Evolutionary conservation across 768 basidiomycete species (phyloP).

Genomic region (Collybiopsis confluens): DNA sequence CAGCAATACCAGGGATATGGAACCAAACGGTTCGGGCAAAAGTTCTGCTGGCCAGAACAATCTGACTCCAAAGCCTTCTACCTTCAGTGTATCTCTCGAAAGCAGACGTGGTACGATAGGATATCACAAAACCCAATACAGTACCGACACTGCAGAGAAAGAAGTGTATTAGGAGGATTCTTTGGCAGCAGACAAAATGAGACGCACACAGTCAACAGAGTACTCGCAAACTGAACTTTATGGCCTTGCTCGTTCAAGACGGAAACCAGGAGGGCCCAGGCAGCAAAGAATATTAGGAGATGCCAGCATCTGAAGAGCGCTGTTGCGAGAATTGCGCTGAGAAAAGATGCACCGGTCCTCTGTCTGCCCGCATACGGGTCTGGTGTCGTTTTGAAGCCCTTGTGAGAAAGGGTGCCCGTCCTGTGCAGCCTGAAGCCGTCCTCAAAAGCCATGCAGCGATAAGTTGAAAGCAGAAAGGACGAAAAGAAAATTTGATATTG

Average conservation of each 20-base stretch:
- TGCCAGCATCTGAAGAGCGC: conserved; percentile 48
- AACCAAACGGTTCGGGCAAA: conserved; percentile 65
- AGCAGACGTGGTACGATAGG: conserved; percentile 66
- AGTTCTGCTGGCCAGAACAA: conserved; percentile 52
- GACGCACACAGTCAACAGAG: conserved; percentile 67
- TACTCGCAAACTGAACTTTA: conserved; percentile 39
- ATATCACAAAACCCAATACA: conserved; percentile 71
- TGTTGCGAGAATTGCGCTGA: conserved; percentile 24
- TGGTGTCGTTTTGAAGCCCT: conserved; percentile 6
- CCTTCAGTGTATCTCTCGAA: conserved; percentile 80
- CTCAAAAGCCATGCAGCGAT: neutral
- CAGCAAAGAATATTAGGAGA: conserved; percentile 59
- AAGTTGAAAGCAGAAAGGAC: neutral
- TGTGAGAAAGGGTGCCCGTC: conserved; percentile 2
- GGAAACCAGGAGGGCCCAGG: conserved; percentile 56
- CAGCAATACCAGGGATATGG: conserved; percentile 49
- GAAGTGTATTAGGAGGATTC: neutral
- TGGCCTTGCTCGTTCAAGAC: conserved; percentile 46
- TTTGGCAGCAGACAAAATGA: neutral
- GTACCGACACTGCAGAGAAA: conserved; percentile 44
- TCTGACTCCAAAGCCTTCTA: conserved; percentile 62
- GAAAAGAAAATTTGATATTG: neutral
- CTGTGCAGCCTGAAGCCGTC: neutral
- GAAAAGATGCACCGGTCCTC: conserved; percentile 11
- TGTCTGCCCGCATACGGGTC: conserved; percentile 11